phyloP scores from a whole-genome alignment of 1,284 basidiomycete genomes.

The Heliocybe sulcata region DNA sequence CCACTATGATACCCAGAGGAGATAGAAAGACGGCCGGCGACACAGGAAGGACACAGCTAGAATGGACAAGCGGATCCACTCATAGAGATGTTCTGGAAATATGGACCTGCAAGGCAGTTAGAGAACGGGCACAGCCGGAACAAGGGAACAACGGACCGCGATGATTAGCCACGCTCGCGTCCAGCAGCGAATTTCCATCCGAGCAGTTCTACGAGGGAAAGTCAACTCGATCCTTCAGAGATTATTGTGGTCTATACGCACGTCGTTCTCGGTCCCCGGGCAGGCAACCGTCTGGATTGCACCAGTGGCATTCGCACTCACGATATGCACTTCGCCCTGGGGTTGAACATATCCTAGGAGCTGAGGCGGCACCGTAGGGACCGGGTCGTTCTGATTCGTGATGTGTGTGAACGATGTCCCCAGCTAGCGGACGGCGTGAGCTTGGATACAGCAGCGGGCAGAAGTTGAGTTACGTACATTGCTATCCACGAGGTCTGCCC shows the following conservation, averaged over 20 bases:
- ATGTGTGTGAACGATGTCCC: slow-evolving; percentile 19
- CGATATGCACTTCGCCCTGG: slow-evolving; percentile 30
- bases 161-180: slow-evolving; percentile 15
- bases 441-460: background rate
- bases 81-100: slow-evolving; percentile 11
- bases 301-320: slow-evolving; percentile 17
- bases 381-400: slow-evolving; percentile 31
- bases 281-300: slow-evolving; percentile 16
- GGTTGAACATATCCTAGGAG: slow-evolving; percentile 26
- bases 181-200: slow-evolving; percentile 14
- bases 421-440: slow-evolving; percentile 12
- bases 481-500: slow-evolving; percentile 36
- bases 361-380: slow-evolving; percentile 26
- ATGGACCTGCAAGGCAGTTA: slow-evolving; percentile 6
- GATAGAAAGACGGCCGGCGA: background rate
- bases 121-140: background rate
- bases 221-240: too few species aligned
- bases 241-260: background rate
- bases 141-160: slow-evolving; percentile 9
- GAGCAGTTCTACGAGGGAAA: slow-evolving; percentile 10
- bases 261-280: slow-evolving; percentile 22
- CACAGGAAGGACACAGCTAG: too few species aligned
- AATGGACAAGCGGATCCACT: slow-evolving; percentile 8
- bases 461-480: slow-evolving; percentile 6
- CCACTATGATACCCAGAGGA: background rate